Base-by-base conservation (phyloP, 169 alveolate genomes). In the Cryptosporidium ryanae region DNA sequence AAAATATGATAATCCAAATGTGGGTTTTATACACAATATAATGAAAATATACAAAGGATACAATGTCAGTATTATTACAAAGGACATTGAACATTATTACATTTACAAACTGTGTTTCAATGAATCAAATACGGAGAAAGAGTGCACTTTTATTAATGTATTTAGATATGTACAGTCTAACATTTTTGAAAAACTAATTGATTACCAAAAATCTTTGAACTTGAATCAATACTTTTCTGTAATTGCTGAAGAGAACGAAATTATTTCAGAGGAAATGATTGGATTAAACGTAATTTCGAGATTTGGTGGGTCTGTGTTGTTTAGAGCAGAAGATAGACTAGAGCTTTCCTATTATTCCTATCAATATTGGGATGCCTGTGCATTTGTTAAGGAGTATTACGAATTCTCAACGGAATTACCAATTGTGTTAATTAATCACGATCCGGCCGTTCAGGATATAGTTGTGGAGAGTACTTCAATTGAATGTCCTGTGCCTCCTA, bases 301-400 rank as follows among this genome's bases (percentile, higher is more conserved):
- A 34, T 76, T 76, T 57, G 76, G 76, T 4, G 87, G 87, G 15
- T 3, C 87, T 17, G 68, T 76, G 23, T 25, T 76, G 38, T 59
- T 59, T 43, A 76, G 65, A 48, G 31, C 43, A 2, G 87, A 34
- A 15, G 29, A 48, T 10, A 32, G 10, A 23, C 38, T 55, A 8
- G 87, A 76, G 59, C 25, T 76, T 15, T 48, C 25, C 63, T 76
- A 76, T 23, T 6, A 29, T 10, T 43, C 87, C 32, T 25, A 43
- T 43, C 76, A 76, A 43, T 76, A 59, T 27, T 55, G 71, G 68
- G 61, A 55, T 38, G 43, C 43, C 7, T 76, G 87, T 15, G 44
- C 68, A n/a, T 76, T 76, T 32, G 87, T 44, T 4, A 55, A 59
- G 46, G 76, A 76, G n/a, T 76, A 46, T 76, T 76, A 17, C 38